A percentile compares a stretch with the other conserved stretches of the same genome.
These are phyloP conservation scores for Plectranthus barbatus DNA, from an alignment of 257 asterid genomes.

Conservation along the genomic window DNA sequence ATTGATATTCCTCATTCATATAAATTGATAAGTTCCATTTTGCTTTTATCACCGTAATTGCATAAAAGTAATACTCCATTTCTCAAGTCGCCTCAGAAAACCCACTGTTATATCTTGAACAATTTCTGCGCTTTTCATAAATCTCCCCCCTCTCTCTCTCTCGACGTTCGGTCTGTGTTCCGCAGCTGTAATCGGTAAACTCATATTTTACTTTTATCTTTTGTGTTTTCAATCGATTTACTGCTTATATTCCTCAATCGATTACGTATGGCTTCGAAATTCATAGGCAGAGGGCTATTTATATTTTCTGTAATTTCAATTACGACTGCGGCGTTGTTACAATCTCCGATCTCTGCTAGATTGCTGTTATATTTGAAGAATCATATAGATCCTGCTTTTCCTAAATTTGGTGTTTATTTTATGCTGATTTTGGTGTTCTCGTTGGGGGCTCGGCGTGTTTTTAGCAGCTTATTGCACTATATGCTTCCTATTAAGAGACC, in stretches of 20 bases:
- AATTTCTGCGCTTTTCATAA: not conserved
- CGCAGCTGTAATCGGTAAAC: constrained; percentile 35
- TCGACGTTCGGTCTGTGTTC: constrained; percentile 23
- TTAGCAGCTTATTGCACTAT: constrained; percentile 74
- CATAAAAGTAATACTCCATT: not conserved
- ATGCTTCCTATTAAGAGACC: constrained; percentile 98
- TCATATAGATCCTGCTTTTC: constrained; percentile 11
- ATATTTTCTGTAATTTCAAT: not conserved
- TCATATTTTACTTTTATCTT: constrained; percentile 22
- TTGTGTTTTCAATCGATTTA: constrained; percentile 15
- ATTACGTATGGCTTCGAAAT: constrained; percentile 20
- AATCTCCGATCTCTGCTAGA: constrained; percentile 23
- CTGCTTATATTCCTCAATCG: constrained; percentile 18
- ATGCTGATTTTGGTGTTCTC: constrained; percentile 33
- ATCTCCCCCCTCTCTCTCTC: not conserved
- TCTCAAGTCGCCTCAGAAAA: constrained; percentile 3
- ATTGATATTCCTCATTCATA: too few species aligned
- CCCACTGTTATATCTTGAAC: constrained; percentile 15
- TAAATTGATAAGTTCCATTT: not conserved
- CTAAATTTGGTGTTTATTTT: not conserved
- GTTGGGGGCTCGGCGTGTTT: constrained; percentile 45
- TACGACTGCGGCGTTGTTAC: constrained; percentile 5
- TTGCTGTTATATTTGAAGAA: constrained; percentile 7
- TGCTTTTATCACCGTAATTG: not conserved
- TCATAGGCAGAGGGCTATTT: constrained; percentile 13